These are phyloP conservation scores for Cubamyces lactineus DNA, from an alignment of 768 basidiomycete species.

Conservation along the genomic window DNA sequence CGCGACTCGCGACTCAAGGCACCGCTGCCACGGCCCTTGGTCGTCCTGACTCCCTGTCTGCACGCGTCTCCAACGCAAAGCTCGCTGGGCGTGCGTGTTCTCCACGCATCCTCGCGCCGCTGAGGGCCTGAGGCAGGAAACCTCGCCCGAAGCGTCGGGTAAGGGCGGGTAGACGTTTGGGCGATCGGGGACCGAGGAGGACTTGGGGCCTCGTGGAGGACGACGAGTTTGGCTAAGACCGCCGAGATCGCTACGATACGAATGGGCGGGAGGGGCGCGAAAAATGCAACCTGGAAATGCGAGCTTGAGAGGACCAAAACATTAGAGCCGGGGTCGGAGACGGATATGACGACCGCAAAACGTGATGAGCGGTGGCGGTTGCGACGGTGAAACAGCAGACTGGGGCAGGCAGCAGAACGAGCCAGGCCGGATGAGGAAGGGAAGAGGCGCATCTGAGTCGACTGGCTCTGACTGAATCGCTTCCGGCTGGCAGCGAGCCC, in stretches of 20 bases:
- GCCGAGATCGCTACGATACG: neutral
- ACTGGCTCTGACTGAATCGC: too few species aligned
- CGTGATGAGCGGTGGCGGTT: slow-evolving; percentile 15
- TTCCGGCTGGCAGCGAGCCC: too few species aligned
- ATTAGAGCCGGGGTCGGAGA: slow-evolving; percentile 4
- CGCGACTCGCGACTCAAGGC: too few species aligned
- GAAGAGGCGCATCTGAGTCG: neutral
- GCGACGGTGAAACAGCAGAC: slow-evolving; percentile 17
- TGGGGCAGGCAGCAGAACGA: neutral
- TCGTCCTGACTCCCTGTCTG: neutral
- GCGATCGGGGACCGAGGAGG: slow-evolving; percentile 3
- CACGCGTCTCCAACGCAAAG: neutral
- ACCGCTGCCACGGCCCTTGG: too few species aligned
- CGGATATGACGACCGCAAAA: slow-evolving; percentile 20
- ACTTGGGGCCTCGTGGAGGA: too few species aligned
- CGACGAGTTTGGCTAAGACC: slow-evolving; percentile 6
- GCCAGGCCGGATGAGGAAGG: neutral
- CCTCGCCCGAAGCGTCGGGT: neutral
- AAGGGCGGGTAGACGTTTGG: neutral
- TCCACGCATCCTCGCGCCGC: neutral
- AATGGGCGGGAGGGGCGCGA: too few species aligned
- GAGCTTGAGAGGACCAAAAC: neutral
- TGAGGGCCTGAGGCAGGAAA: neutral
- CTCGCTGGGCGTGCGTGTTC: neutral
- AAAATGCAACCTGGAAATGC: too few species aligned